Evolutionary conservation across 768 basidiomycete genomes (phyloP), one percentile per base, ranked within the genome.

Genomic region (Nidularia pulvinata): DNA sequence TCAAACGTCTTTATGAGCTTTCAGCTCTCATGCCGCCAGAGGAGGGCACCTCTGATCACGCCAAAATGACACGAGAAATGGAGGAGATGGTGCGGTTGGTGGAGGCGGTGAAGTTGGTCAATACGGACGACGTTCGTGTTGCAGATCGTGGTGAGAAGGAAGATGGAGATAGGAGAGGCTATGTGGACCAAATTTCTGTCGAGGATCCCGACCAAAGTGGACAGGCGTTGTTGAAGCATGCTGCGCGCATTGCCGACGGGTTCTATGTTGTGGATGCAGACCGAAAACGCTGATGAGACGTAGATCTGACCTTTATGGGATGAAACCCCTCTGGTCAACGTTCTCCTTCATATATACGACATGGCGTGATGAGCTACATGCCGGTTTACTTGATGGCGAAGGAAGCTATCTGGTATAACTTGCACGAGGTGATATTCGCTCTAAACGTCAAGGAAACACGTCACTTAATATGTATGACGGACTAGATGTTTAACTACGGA

Each of bases 71-170:
- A 55, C 55, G 59, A 42, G 84, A 89, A 56, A 68, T 94, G 56
- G 86, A 88, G 58, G 85, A 86, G 50, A 79, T 94, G 48, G 73
- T 93, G 52, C 81, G 77, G 56, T 75, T 94, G 7, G 91, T 94
- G 11, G 90, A 93, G 62, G 91, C 91, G 3, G 91, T 93, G 50
- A 89, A 82, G 66, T 66, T 88, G 25, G 84, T 88, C 44, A 69
- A 74, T 61, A 75, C 78, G 10, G 53, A 63, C 5, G 69, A 63
- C n/a, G 67, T 77, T 11, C 47, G 59, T 25, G 61, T 71, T 6
- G 59, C 59, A 10, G 65, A 65, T 46, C 63, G 70, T 44, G 61
- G 75, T 68, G 57, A 73, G 69, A 53, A 61, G 71, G 63, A 78
- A 69, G 76, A 75, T 65, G 43, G 73, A 65, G 77, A 73, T 35